Percentiles rank a stretch among this genome's conserved stretches.
These are phyloP conservation scores for Pythium folliculosum DNA, from an alignment of 352 stramenopile species.

Conservation along the genomic window DNA sequence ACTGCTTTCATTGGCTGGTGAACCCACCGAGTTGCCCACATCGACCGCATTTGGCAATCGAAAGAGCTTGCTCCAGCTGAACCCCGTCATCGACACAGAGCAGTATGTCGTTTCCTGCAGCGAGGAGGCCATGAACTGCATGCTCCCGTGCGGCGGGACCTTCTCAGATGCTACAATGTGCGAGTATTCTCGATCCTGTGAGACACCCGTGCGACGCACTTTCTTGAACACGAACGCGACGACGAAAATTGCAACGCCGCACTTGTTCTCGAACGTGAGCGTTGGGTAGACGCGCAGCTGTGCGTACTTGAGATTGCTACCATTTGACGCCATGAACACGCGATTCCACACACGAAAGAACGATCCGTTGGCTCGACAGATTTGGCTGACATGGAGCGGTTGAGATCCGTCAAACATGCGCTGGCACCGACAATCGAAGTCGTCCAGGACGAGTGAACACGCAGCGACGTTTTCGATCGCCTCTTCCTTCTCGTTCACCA, in stretches of 20 bases:
- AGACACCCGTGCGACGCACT: conserved; percentile 47
- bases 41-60: conserved; percentile 44
- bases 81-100: conserved; percentile 73
- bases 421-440: conserved; percentile 77
- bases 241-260: conserved; percentile 60
- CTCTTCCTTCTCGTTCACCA: conserved; percentile 71
- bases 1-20: conserved; percentile 5
- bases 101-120: conserved; percentile 79
- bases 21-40: not conserved
- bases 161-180: conserved; percentile 74
- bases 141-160: conserved; percentile 43
- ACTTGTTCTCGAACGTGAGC: conserved; percentile 81
- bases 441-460: conserved; percentile 66
- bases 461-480: conserved; percentile 58
- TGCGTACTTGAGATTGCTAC: conserved; percentile 65
- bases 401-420: conserved; percentile 79
- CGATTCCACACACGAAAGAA: conserved; percentile 71
- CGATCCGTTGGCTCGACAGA: conserved; percentile 65
- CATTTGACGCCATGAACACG: conserved; percentile 67
- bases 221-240: conserved; percentile 86
- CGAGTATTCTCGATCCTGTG: conserved; percentile 66
- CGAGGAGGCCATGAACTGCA: conserved; percentile 68
- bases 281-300: conserved; percentile 67
- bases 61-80: conserved; percentile 81
- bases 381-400: conserved; percentile 69